A percentile compares a stretch with the other conserved stretches of the same genome.
phyloP scores from a whole-genome alignment of 345 rosid species.

The Sapria himalayana region DNA sequence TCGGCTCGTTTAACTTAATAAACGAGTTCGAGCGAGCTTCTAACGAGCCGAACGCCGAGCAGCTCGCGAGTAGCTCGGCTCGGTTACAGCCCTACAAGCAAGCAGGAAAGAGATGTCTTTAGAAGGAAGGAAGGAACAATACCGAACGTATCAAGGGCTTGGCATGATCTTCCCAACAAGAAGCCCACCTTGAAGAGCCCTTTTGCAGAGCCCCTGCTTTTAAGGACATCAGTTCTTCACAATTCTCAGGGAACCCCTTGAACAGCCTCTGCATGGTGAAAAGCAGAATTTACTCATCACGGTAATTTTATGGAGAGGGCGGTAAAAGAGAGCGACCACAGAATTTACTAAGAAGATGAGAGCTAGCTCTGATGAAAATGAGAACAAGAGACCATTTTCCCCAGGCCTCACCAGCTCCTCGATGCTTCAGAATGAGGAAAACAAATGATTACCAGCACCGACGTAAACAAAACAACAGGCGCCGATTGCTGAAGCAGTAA shows the following conservation, averaged over 20 bases:
- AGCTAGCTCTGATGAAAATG: conserved; percentile 85
- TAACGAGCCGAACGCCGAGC: too few species aligned
- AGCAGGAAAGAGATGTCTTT: too few species aligned
- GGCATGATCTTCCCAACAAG: conserved; percentile 89
- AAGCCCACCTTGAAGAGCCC: conserved; percentile 62
- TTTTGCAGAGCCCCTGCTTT: conserved; percentile 45
- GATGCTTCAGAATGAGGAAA: conserved; percentile 29
- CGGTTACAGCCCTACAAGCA: too few species aligned
- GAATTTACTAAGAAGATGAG: conserved; percentile 53
- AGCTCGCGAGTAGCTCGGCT: too few species aligned
- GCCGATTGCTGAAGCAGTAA: background rate
- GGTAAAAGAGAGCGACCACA: conserved; percentile 2
- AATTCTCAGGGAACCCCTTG: conserved; percentile 59
- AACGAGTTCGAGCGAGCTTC: too few species aligned
- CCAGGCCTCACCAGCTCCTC: conserved; percentile 64
- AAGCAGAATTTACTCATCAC: background rate
- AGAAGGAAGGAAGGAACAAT: conserved; percentile 7
- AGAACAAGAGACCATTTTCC: conserved; percentile 76
- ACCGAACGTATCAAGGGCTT: conserved; percentile 30
- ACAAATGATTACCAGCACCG: background rate
- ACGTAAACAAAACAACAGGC: background rate
- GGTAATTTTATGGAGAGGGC: background rate
- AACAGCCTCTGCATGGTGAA: conserved; percentile 39
- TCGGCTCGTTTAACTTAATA: too few species aligned
- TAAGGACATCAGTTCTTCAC: conserved; percentile 32